These are phyloP conservation scores for Actinomortierella wolfii DNA, from an alignment of 371 early-diverging fungal genomes.

Conservation along the genomic window DNA sequence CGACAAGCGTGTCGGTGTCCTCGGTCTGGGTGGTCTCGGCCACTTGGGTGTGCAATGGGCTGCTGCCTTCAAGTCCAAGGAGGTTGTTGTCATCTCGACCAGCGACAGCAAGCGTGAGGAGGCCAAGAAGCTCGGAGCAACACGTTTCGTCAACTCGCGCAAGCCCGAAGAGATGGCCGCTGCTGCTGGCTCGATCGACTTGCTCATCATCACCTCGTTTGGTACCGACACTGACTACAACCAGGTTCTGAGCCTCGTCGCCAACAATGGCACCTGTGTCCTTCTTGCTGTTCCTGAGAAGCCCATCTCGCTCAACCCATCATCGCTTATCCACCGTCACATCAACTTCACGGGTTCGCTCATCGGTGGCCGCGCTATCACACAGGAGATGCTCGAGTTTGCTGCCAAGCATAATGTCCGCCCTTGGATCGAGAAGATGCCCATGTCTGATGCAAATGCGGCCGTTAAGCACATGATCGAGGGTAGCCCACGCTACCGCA, in stretches of 20 bases:
- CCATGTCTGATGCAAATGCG: conserved; percentile 66
- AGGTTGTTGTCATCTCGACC: conserved; percentile 77
- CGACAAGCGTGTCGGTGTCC: conserved; percentile 64
- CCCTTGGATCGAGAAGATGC: conserved; percentile 68
- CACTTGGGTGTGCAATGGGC: conserved; percentile 76
- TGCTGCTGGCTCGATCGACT: conserved; percentile 46
- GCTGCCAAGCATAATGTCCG: conserved; percentile 68
- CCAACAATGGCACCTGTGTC: conserved; percentile 58
- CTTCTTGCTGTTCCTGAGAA: conserved; percentile 72
- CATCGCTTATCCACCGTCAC: conserved; percentile 53
- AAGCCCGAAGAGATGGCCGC: conserved; percentile 38
- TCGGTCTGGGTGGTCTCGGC: conserved; percentile 76
- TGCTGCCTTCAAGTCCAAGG: conserved; percentile 62
- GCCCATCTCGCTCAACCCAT: conserved; percentile 50
- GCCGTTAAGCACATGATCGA: conserved; percentile 62
- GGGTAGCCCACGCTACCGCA: conserved; percentile 72
- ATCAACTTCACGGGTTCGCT: conserved; percentile 68
- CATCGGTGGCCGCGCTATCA: conserved; percentile 64
- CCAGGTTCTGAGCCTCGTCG: conserved; percentile 54
- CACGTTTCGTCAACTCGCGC: conserved; percentile 49
- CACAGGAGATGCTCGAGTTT: conserved; percentile 73
- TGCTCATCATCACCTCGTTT: conserved; percentile 62
- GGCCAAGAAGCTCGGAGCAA: conserved; percentile 72
- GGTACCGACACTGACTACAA: conserved; percentile 57
- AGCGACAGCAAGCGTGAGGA: conserved; percentile 70